These are phyloP conservation scores for Forsythia viridissima DNA, from an alignment of 257 asterid species.

Conservation along the genomic window DNA sequence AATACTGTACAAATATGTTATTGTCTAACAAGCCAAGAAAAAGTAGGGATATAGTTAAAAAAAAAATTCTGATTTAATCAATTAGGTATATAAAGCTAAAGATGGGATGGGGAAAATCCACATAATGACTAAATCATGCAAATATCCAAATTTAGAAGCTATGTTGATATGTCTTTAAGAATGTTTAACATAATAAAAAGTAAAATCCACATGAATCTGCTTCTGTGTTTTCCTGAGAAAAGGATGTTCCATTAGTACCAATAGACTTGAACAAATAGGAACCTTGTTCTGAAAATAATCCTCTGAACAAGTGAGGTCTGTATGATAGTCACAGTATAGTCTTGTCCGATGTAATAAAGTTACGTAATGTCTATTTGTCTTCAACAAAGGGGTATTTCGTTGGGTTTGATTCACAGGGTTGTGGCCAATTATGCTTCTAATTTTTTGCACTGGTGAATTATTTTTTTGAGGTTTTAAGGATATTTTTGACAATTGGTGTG, in stretches of 20 bases:
- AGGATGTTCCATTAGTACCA: neutral
- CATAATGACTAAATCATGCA: neutral
- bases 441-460: neutral
- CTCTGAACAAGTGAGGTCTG: constrained; percentile 18
- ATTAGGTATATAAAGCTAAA: neutral
- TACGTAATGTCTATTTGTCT: neutral
- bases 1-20: neutral
- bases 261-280: neutral
- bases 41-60: neutral
- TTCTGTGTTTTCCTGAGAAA: neutral
- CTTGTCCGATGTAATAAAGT: constrained; percentile 5
- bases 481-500: neutral
- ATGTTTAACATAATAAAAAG: neutral
- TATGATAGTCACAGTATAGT: constrained; percentile 12
- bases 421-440: neutral
- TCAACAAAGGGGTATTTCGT: neutral
- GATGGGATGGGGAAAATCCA: neutral
- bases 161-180: neutral
- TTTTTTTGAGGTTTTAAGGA: neutral
- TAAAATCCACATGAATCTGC: neutral
- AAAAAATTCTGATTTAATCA: neutral
- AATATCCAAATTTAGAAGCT: neutral
- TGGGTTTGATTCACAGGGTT: neutral
- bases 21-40: neutral
- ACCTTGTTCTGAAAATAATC: constrained; percentile 11